These are phyloP conservation scores for Rhynchospora breviuscula DNA, from an alignment of 176 grass and related monocot genomes.

Conservation along the genomic window DNA sequence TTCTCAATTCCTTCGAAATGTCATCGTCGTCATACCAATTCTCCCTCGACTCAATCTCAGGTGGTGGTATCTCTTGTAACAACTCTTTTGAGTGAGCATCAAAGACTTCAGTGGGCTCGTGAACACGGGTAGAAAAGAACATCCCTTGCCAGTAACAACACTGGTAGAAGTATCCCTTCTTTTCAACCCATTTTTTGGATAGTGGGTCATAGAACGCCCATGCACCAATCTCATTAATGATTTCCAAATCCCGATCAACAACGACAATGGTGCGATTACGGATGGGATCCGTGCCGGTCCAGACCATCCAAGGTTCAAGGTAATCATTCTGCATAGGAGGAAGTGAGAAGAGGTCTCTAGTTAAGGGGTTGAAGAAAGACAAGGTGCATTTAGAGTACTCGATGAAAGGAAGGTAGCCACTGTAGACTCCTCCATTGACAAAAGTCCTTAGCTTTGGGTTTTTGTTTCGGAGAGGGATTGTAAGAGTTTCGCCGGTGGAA, in stretches of 20 bases:
- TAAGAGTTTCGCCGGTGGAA: not conserved
- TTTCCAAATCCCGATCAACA: not conserved
- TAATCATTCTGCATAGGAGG: not conserved
- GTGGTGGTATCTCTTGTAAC: not conserved
- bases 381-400: not conserved
- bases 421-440: not conserved
- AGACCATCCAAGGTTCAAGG: not conserved
- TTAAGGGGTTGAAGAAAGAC: not conserved
- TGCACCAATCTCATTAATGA: not conserved
- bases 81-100: not conserved
- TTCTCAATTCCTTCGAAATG: too few species aligned
- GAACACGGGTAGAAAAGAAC: not conserved
- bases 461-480: not conserved
- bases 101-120: not conserved
- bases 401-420: not conserved
- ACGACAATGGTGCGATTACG: not conserved
- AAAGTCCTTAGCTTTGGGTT: not conserved
- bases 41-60: not conserved
- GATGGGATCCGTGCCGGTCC: not conserved
- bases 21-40: too few species aligned
- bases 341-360: not conserved
- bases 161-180: not conserved
- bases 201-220: not conserved
- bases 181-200: not conserved
- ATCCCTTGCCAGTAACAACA: not conserved